phyloP scores from a whole-genome alignment of 768 basidiomycete genomes.

The Boletus patriciae region DNA sequence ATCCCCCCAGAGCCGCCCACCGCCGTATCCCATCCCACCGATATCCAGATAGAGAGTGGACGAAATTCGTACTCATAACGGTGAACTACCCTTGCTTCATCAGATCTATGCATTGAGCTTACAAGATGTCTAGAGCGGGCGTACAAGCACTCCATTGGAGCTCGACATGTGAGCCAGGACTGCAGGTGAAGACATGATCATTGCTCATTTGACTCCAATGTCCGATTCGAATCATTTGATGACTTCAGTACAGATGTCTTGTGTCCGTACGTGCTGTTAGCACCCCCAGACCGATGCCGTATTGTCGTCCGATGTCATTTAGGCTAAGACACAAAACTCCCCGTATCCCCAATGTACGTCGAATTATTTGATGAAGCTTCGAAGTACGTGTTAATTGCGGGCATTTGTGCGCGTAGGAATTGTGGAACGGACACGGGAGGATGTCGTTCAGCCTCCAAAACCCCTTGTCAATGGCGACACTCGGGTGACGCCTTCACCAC shows the following conservation, averaged over 20 bases:
- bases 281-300: conserved; percentile 27
- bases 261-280: conserved; percentile 35
- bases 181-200: neutral
- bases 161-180: conserved; percentile 87
- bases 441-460: conserved; percentile 40
- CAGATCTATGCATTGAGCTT: conserved; percentile 12
- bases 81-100: conserved; percentile 48
- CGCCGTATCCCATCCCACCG: conserved; percentile 66
- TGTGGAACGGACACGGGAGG: conserved; percentile 88
- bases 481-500: too few relatives aligned
- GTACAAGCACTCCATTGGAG: conserved; percentile 96
- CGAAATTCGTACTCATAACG: conserved; percentile 87
- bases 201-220: conserved; percentile 44
- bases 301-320: conserved; percentile 44
- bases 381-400: conserved; percentile 89
- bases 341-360: conserved; percentile 73
- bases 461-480: conserved; percentile 17
- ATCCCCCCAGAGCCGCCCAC: too few relatives aligned
- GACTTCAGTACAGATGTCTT: conserved; percentile 93
- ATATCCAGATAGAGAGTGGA: conserved; percentile 50
- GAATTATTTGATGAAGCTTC: conserved; percentile 80
- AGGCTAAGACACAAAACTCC: conserved; percentile 22
- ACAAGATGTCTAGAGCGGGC: conserved; percentile 71
- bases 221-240: conserved; percentile 96
- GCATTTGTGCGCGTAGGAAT: conserved; percentile 80